Base-by-base conservation (phyloP, 2,329 filamentous ascomycete genomes). In the Didymella glomerata region DNA sequence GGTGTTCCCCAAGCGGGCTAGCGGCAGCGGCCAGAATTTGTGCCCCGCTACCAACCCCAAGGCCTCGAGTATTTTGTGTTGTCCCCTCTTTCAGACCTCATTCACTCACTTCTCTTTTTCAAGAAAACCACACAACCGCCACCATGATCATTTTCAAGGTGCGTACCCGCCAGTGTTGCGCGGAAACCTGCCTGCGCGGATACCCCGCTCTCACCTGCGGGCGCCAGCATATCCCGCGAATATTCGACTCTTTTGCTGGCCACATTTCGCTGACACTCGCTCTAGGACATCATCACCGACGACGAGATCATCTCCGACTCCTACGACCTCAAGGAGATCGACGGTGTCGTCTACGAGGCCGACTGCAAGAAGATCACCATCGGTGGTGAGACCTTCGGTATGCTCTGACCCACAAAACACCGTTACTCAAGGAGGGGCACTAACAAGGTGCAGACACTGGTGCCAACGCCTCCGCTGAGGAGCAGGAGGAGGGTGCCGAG, bases 231-330 rank as follows among this genome's bases (percentile, higher is more conserved):
- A 60, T 47, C 46, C 50, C 48, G 40, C 60, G 53, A 44, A 57
- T 45, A 50, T 34, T 11, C 30, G 49, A 56, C 36, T 48, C 45
- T 54, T 30, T 18, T 61, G 46, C 48, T 36, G 14, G 30, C 25
- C 30, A 57, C 22, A 14, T 34, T 38, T 24, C 59, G 57, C 67
- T 70, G 34, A 68, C 56, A 25, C 53, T 53, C n/a, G 48, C 59
- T 16, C 62, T 74, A 99, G 95, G 95, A 99, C 79, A 82, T 95
- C 73, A 79, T 97, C 81, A 91, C 87, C 81, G 91, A 84, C 68
- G 94, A 97, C 83, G 95, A 99, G 90, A 86, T 99, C 80, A 89
- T 98, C 88, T 96, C 95, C 76, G 94, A 98, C 84, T 95, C 91
- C 71, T 97, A 90, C 84, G 85, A 93, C 71, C 80, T 96, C 77